phyloP scores from a whole-genome alignment of 352 stramenopile genomes.

The Pythium pyrilobum region DNA sequence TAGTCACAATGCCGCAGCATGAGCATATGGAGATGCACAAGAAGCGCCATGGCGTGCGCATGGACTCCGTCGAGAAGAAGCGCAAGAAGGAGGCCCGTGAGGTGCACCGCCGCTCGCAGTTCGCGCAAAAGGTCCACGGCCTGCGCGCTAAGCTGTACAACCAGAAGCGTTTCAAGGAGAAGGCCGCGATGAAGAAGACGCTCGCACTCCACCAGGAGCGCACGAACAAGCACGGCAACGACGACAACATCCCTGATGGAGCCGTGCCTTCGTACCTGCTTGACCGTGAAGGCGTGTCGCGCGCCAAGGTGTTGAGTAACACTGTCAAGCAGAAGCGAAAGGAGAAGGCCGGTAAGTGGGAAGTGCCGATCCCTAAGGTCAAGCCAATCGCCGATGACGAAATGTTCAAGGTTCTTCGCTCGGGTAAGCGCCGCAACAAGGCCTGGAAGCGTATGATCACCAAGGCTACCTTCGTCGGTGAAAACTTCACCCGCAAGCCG shows the following conservation, averaged over 20 bases:
- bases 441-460: slow-evolving; percentile 89
- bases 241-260: slow-evolving; percentile 95
- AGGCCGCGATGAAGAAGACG: slow-evolving; percentile 99
- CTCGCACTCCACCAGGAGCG: slow-evolving; percentile 98
- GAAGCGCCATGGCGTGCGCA: slow-evolving; percentile 98
- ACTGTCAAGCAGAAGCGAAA: slow-evolving; percentile 99
- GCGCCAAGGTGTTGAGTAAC: slow-evolving; percentile 99
- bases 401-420: slow-evolving; percentile 99
- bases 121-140: slow-evolving; percentile 98
- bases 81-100: slow-evolving; percentile 99
- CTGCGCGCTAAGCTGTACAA: slow-evolving; percentile 99
- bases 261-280: slow-evolving; percentile 98
- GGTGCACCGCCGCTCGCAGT: slow-evolving; percentile 96
- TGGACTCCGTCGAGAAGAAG: slow-evolving; percentile 95
- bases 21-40: slow-evolving; percentile 99
- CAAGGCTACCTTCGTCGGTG: slow-evolving; percentile 98
- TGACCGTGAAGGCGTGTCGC: slow-evolving; percentile 97
- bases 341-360: slow-evolving; percentile 99
- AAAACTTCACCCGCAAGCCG: slow-evolving; percentile 99
- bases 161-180: slow-evolving; percentile 99
- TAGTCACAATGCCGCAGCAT: slow-evolving; percentile 94
- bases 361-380: slow-evolving; percentile 98
- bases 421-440: slow-evolving; percentile 95
- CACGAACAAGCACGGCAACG: slow-evolving; percentile 98
- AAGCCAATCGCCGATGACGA: slow-evolving; percentile 99